Conservation (phyloP, 2,329 filamentous ascomycete species). For the Trematosphaeria pertusa region DNA sequence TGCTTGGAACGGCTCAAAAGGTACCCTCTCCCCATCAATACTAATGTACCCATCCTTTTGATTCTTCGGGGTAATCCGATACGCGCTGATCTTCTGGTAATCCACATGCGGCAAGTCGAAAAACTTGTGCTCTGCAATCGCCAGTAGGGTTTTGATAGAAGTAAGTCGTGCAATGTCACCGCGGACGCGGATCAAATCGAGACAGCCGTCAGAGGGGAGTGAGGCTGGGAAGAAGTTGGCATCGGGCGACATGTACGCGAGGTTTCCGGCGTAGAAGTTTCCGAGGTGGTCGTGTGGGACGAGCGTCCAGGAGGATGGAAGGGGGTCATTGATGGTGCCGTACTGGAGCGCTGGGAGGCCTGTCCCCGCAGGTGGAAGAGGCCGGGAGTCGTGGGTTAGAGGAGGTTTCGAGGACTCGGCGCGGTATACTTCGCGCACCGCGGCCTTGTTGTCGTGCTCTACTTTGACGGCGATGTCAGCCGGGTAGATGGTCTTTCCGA, state of each 20-base stretch:
- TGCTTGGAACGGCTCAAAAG: slow-evolving; percentile 88
- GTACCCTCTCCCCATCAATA: slow-evolving; percentile 88
- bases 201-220: slow-evolving; percentile 80
- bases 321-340: slow-evolving; percentile 77
- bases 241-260: slow-evolving; percentile 89
- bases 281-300: slow-evolving; percentile 79
- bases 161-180: slow-evolving; percentile 74
- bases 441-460: slow-evolving; percentile 76
- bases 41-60: slow-evolving; percentile 77
- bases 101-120: slow-evolving; percentile 80
- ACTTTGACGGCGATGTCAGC: slow-evolving; percentile 88
- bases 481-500: slow-evolving; percentile 81
- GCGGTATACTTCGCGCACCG: slow-evolving; percentile 76
- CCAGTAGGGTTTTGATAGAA: slow-evolving; percentile 72
- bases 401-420: slow-evolving; percentile 34
- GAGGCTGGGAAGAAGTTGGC: slow-evolving; percentile 87
- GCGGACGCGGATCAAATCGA: slow-evolving; percentile 83
- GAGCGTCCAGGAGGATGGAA: slow-evolving; percentile 80
- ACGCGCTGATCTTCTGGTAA: slow-evolving; percentile 87
- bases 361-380: slow-evolving; percentile 22
- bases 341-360: slow-evolving; percentile 76
- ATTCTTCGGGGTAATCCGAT: slow-evolving; percentile 78
- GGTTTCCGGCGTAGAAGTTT: slow-evolving; percentile 94
- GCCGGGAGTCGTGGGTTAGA: slow-evolving; percentile 28
- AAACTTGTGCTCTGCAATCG: slow-evolving; percentile 75